phyloP scores from a whole-genome alignment of 495 filamentous ascomycete species.

The Trichoderma erinaceum region DNA sequence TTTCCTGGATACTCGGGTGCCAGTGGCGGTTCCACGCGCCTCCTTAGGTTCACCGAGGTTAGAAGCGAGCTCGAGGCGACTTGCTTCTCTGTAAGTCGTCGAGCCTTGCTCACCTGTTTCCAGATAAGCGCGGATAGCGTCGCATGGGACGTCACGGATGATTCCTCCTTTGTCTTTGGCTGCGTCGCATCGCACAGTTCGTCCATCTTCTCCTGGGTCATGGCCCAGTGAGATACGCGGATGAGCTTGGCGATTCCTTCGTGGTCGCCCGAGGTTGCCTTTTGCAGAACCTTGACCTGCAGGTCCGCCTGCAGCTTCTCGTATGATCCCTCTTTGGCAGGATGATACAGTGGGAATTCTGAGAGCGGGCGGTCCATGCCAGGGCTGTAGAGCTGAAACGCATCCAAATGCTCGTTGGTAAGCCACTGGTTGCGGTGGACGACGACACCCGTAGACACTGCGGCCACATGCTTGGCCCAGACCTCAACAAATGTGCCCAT shows the following conservation, averaged over 20 bases:
- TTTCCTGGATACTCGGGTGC: conserved; percentile 15
- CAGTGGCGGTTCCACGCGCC: conserved; percentile 15
- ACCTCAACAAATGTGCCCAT: conserved; percentile 14
- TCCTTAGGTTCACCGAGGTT: conserved; percentile 14
- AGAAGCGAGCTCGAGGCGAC: conserved; percentile 14
- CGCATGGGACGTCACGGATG: conserved; percentile 14
- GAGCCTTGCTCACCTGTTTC: conserved; percentile 10
- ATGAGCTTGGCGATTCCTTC: conserved; percentile 13
- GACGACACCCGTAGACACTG: conserved; percentile 2
- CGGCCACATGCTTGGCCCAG: conserved; percentile 14
- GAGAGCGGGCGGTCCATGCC: conserved; percentile 10
- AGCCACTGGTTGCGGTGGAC: not conserved
- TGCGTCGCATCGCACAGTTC: conserved; percentile 1
- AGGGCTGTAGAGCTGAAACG: conserved; percentile 14
- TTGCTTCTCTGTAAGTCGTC: conserved; percentile 5
- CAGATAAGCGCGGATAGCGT: conserved; percentile 16
- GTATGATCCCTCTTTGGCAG: conserved; percentile 4
- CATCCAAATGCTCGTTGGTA: not conserved
- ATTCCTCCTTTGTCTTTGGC: not conserved
- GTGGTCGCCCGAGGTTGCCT: conserved; percentile 14
- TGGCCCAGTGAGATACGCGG: conserved; percentile 13
- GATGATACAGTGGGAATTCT: conserved; percentile 12
- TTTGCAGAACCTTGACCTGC: conserved; percentile 16
- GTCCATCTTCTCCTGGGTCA: conserved; percentile 10
- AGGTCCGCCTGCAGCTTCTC: conserved; percentile 9